Base-by-base conservation (phyloP, 352 stramenopile genomes). In the Globisporangium polare region DNA sequence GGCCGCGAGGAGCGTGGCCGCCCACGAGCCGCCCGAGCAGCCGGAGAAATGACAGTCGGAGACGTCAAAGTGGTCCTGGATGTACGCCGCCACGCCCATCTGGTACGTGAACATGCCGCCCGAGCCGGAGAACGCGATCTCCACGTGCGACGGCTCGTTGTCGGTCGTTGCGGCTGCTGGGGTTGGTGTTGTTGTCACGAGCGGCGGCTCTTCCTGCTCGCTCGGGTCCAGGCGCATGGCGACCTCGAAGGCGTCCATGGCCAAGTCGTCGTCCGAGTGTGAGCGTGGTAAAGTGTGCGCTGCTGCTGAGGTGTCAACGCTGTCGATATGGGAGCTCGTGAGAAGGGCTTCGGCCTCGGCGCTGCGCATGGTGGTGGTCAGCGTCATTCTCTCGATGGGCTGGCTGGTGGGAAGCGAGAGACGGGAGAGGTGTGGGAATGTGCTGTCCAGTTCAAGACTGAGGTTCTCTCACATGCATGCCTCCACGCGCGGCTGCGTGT, bases 101-200 rank as follows among this genome's bases (percentile, higher is more conserved):
- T 90, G 80, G 60, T 88, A 90, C 9, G 87, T 77, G 55, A 90
- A 90, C 64, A 79, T 71, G 31, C 78, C 80, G 2, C 67, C 80
- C n/a, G 78, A 89, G 10, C 78, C 75, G 33, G 80, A 87, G 66
- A 90, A 90, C 8, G 76, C 77, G 53, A 88, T 77, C 66, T 90
- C 80, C 43, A 90, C 70, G 1, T 75, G 75, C 33, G 60, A 52
- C 10, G 43, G 50, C 50, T 41, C 13, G 6, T 10, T 39, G 33
- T 39, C 9, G 10, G 46, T 8, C 49, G 26, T 31, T 43, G 20
- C 9, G 12, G 43, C n/a, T 22, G 26, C 50, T 29, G 26, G 1
- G 3, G 49, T 15, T 24, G 49, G 2, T 39, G 47, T 13, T 13
- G 26, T 2, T 12, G 27, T 50, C 15, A 18, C 35, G 18, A 59